Conservation (phyloP, 2,329 filamentous ascomycete genomes). For the Leptographium lundbergii region DNA sequence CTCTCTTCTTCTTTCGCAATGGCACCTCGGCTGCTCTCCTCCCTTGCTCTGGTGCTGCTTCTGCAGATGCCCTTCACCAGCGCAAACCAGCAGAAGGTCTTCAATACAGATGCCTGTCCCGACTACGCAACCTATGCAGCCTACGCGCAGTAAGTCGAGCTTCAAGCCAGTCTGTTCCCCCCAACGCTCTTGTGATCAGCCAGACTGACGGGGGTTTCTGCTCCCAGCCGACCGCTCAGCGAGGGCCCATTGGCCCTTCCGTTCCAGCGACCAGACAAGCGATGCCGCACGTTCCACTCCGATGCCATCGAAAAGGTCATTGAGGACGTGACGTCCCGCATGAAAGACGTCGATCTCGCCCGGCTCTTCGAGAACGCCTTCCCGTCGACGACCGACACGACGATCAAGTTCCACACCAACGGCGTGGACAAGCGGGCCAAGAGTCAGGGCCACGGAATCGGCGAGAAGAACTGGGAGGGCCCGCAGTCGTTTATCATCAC, state of each 20-base stretch:
- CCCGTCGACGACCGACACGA: constrained; percentile 83
- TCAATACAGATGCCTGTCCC: constrained; percentile 39
- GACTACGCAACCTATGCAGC: constrained; percentile 50
- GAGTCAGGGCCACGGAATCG: constrained; percentile 21
- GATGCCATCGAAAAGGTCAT: constrained; percentile 82
- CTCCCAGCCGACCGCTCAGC: constrained; percentile 59
- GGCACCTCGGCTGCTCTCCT: constrained; percentile 6
- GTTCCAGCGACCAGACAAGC: constrained; percentile 67
- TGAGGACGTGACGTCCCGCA: constrained; percentile 61
- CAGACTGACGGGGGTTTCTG: too few species aligned
- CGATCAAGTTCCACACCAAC: constrained; percentile 73
- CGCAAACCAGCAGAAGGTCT: constrained; percentile 10
- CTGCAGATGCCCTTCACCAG: constrained; percentile 1
- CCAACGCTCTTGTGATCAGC: not conserved
- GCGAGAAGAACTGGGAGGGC: constrained; percentile 62
- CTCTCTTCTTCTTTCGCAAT: constrained; percentile 5
- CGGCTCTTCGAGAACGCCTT: constrained; percentile 92
- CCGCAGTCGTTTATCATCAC: constrained; percentile 87
- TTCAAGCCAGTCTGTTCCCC: not conserved
- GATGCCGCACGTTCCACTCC: constrained; percentile 84
- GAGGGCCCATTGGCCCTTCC: constrained; percentile 68
- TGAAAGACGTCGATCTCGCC: constrained; percentile 78
- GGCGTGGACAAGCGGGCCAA: constrained; percentile 25
- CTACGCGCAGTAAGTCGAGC: constrained; percentile 39
- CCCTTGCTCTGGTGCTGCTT: constrained; percentile 6